phyloP scores from a whole-genome alignment of 192 early-diverging fungal species.

The Backusella tarrabulga region DNA sequence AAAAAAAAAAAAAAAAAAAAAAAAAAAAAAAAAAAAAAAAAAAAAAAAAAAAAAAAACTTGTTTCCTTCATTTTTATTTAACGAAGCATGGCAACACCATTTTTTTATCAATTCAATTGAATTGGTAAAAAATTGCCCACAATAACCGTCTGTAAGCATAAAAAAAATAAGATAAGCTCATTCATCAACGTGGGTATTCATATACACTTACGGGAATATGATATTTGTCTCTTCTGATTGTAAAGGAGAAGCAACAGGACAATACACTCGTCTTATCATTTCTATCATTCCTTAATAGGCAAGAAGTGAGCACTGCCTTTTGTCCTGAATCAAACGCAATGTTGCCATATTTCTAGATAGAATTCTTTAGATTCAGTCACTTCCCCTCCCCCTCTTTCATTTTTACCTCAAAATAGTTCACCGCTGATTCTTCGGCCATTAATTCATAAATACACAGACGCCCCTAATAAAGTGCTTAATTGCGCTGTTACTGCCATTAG shows the following conservation, averaged over 20 bases:
- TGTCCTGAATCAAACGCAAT: constrained; percentile 96
- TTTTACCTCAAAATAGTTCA: constrained; percentile 93
- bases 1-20: too few relatives aligned
- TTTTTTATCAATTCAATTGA: constrained; percentile 20
- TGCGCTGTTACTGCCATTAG: not conserved
- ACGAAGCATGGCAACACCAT: too few relatives aligned
- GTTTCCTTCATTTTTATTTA: too few relatives aligned
- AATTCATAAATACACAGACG: constrained; percentile 62
- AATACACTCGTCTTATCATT: constrained; percentile 50
- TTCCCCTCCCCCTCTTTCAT: not conserved
- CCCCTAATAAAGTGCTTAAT: not conserved
- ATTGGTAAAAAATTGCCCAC: constrained; percentile 73
- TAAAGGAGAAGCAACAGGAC: constrained; percentile 94
- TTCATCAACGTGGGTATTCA: not conserved
- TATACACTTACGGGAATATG: constrained; percentile 55
- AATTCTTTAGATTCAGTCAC: not conserved
- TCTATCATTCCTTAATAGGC: constrained; percentile 68
- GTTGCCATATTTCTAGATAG: constrained; percentile 83
- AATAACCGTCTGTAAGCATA: constrained; percentile 45
- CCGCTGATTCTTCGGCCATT: constrained; percentile 90
- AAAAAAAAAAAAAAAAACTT: too few relatives aligned
- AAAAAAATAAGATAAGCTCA: not conserved
- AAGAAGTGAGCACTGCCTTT: constrained; percentile 94
- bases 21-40: too few relatives aligned
- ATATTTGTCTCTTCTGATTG: constrained; percentile 92